These are phyloP conservation scores for Phialocephala sp. DNA, from an alignment of 2,329 filamentous ascomycete species.

Conservation along the genomic window DNA sequence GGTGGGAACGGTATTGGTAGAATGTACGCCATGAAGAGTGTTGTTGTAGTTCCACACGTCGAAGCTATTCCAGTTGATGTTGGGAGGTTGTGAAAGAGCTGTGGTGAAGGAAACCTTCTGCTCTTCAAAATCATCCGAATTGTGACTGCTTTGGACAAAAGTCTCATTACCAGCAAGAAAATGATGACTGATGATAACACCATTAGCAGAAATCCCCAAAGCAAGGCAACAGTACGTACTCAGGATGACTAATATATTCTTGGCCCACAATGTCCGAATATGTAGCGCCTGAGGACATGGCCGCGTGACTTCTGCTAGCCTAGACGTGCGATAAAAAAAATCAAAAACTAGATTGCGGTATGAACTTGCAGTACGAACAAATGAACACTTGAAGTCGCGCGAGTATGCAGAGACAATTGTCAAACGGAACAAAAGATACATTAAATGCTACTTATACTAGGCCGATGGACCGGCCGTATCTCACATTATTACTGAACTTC, in stretches of 20 bases:
- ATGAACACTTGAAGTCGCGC: neutral
- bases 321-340: neutral
- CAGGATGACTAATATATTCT: neutral
- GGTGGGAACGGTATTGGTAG: neutral
- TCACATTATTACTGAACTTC: neutral
- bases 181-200: neutral
- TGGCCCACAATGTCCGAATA: neutral
- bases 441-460: neutral
- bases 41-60: neutral
- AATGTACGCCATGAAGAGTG: neutral
- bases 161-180: neutral
- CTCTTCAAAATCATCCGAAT: neutral
- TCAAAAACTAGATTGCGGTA: neutral
- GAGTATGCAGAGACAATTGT: neutral
- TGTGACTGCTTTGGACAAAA: neutral
- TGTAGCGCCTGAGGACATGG: neutral
- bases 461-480: neutral
- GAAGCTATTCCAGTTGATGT: neutral
- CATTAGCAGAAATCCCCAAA: too few relatives aligned
- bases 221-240: neutral
- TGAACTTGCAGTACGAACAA: neutral
- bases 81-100: neutral
- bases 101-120: neutral
- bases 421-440: neutral
- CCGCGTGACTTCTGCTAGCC: neutral